Percentiles rank a stretch among this genome's conserved stretches.
Evolutionary conservation across 176 grass and related monocot species (phyloP).

Genomic region (Ampelocalamus luodianensis): DNA sequence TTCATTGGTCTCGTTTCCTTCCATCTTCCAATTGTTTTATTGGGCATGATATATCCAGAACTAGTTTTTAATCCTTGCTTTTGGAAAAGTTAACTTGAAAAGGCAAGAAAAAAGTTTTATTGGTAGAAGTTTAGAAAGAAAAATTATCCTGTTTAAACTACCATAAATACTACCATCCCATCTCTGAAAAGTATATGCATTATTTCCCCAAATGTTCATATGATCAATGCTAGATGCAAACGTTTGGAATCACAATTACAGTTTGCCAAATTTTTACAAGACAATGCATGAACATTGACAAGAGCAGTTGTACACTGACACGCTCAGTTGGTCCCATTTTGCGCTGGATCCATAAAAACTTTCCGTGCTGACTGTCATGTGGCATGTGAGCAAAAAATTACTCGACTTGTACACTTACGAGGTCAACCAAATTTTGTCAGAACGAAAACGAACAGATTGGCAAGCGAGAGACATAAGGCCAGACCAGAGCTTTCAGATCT

Average conservation of each 20-base stretch:
- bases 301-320: background rate
- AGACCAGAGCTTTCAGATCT: background rate
- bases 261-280: background rate
- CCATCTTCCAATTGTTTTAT: constrained; percentile 5
- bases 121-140: too few species aligned
- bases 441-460: constrained; percentile 29
- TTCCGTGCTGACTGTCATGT: background rate
- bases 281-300: background rate
- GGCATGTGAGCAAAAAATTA: background rate
- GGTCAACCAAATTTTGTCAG: constrained; percentile 32
- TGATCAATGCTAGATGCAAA: constrained; percentile 7
- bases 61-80: background rate
- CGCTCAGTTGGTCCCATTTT: background rate
- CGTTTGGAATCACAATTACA: background rate
- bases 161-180: background rate
- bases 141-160: background rate
- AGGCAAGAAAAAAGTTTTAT: background rate
- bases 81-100: constrained; percentile 4
- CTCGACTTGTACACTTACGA: constrained; percentile 7
- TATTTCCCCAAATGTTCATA: background rate
- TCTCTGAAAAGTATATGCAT: background rate
- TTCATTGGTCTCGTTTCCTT: constrained; percentile 3
- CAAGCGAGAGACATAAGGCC: constrained; percentile 24
- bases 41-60: constrained; percentile 19
- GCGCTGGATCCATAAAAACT: background rate